Conservation (phyloP, 2,329 filamentous ascomycete species). For the Ophiostoma sp. region DNA sequence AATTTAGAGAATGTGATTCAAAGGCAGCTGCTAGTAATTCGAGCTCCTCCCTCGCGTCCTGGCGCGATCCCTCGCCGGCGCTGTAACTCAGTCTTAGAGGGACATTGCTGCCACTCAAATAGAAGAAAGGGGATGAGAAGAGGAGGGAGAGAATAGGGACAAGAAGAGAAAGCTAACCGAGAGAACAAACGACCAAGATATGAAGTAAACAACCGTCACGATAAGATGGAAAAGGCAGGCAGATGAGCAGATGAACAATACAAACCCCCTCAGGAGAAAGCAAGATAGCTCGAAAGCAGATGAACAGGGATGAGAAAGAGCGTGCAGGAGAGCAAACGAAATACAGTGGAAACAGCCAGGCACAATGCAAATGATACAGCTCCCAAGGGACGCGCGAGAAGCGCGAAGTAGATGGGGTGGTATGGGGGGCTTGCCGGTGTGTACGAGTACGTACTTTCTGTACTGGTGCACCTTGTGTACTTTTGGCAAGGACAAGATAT, state of each 20-base stretch:
- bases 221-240: neutral
- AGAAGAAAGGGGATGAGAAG: neutral
- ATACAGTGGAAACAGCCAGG: neutral
- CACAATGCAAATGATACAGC: conserved; percentile 3
- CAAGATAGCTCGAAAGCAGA: neutral
- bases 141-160: neutral
- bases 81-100: conserved; percentile 16
- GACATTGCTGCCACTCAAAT: conserved; percentile 16
- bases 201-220: neutral
- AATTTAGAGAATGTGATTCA: neutral
- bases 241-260: neutral
- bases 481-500: conserved; percentile 8
- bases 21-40: neutral
- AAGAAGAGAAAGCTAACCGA: neutral
- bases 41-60: conserved; percentile 24
- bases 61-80: conserved; percentile 23
- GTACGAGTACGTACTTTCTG: neutral
- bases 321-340: neutral
- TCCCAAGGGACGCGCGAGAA: conserved; percentile 25
- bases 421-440: neutral
- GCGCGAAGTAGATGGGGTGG: conserved; percentile 21
- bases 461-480: neutral
- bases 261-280: conserved; percentile 1
- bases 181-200: neutral
- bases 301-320: conserved; percentile 4